Evolutionary conservation across 345 rosid species (phyloP).

Genomic region (Citrus maxima): DNA sequence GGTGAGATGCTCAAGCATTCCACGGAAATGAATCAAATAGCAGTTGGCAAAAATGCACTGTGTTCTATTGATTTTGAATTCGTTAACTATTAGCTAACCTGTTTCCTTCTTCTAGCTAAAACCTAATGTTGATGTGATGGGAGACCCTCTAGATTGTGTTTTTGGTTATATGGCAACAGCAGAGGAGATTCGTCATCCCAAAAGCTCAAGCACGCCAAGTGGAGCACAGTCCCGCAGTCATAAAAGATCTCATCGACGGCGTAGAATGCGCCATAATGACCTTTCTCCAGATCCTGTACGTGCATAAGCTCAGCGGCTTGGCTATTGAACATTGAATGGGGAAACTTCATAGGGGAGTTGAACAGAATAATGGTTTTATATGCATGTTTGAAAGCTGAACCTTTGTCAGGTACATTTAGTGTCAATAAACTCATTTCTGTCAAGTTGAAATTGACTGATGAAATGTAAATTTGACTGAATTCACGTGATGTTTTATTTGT

Average conservation of each 20-base stretch:
- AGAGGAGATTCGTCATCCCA: conserved; percentile 39
- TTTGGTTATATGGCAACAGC: conserved; percentile 34
- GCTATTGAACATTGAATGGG: not conserved
- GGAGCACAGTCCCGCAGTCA: conserved; percentile 26
- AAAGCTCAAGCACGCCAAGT: conserved; percentile 16
- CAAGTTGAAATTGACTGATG: not conserved
- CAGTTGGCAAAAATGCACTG: not conserved
- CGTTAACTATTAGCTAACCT: conserved; percentile 1
- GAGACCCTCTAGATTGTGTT: conserved; percentile 52
- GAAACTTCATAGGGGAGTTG: not conserved
- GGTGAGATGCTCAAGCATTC: not conserved
- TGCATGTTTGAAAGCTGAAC: not conserved
- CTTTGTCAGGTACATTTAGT: not conserved
- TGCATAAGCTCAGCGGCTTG: not conserved
- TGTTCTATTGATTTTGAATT: not conserved
- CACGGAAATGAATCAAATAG: not conserved
- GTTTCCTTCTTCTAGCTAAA: conserved; percentile 33
- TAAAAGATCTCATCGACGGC: conserved; percentile 45
- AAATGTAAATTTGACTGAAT: not conserved
- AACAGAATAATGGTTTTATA: not conserved
- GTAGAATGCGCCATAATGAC: conserved; percentile 31
- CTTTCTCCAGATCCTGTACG: conserved; percentile 5
- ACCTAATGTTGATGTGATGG: conserved; percentile 27
- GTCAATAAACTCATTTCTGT: not conserved
- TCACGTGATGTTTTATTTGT: not conserved